phyloP scores from a whole-genome alignment of 768 basidiomycete genomes.

The Russula dissimulans region DNA sequence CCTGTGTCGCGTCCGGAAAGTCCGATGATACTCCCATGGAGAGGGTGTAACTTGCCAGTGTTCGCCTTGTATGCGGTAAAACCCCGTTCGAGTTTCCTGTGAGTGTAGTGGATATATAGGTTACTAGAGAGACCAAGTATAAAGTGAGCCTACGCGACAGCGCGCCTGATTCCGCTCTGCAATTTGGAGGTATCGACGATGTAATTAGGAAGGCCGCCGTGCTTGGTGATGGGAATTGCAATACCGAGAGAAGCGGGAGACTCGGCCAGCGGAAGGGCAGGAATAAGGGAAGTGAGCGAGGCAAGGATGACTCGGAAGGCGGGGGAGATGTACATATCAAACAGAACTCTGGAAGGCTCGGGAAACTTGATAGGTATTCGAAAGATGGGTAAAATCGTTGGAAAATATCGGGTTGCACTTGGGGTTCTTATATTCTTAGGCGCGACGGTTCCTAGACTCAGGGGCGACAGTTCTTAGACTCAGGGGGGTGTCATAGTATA shows the following conservation, averaged over 20 bases:
- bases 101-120: background rate
- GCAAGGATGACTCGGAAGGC: background rate
- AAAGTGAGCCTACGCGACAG: background rate
- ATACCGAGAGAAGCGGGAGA: background rate
- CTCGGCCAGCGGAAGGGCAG: background rate
- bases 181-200: background rate
- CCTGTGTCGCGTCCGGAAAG: background rate
- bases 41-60: background rate
- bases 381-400: background rate
- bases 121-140: background rate
- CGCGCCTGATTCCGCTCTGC: background rate
- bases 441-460: no score
- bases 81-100: background rate
- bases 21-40: background rate
- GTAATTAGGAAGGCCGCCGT: background rate
- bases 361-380: no score
- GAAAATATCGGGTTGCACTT: background rate
- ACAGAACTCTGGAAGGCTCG: no score
- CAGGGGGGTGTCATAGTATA: background rate
- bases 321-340: no score
- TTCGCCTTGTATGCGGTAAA: background rate
- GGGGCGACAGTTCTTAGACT: no score
- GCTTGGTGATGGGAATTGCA: background rate
- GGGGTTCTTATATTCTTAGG: background rate
- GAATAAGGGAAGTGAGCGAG: background rate